Evolutionary conservation across 805 yeast genomes (phyloP), one percentile per base, ranked within the genome.

Genomic region (Ogataea chonburiensis): DNA sequence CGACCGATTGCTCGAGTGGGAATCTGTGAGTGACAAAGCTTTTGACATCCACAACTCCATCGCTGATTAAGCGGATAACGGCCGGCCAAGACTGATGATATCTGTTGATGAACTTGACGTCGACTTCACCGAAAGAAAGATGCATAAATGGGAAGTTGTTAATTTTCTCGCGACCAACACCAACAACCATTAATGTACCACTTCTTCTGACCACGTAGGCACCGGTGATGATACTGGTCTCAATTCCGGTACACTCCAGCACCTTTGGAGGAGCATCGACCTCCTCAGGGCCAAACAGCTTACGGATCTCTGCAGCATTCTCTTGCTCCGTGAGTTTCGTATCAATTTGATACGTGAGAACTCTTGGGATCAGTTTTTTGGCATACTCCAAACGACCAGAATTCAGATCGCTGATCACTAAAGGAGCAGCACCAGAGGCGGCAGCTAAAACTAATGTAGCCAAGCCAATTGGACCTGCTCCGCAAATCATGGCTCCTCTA

Each of bases 401-500:
- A 35, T 66, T 58, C 25, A 75, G 51, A 51, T 75, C 80, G 3
- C 77, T 68, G 45, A 74, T 70, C 14, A 65, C 68, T 17, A 75
- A 43, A 20, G 79, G 79, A 21, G 70, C 60, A 6, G 76, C 75
- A 17, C 80, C 80, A 2, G 71, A 63, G 8, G 77, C 77, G 21
- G 66, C 61, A 8, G 77, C 77, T 25, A 73, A 51, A 3, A 67
- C 43, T 27, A 76, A 64, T 16, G 73, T 56, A 28, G 71, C 65
- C 25, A 74, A 55, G n/a, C 81, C 80, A 46, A 75, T 75, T n/a
- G 80, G 79, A 13, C 81, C 80, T 14, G 79, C 78, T 35, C 81
- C 81, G 25, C 70, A 63, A 33, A 75, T 60, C 28, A 70, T 51
- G 11, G 61, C 63, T 13, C 75, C 72, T 45, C 68, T 68, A 33